Base-by-base conservation (phyloP, 1,284 basidiomycete species). In the Sanghuangporus baumii region DNA sequence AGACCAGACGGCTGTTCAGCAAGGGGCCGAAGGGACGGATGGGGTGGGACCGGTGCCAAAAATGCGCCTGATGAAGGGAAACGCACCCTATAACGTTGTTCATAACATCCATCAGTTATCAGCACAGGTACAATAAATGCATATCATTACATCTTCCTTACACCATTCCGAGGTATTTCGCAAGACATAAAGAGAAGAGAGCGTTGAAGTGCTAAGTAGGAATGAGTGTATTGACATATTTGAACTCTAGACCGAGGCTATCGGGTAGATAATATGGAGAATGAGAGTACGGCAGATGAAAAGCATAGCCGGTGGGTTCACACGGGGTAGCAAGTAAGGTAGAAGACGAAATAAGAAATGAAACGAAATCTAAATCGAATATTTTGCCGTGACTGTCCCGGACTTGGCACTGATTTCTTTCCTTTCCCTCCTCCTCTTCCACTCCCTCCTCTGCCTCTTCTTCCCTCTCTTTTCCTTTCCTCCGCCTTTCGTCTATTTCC, bases 71-170 rank as follows among this genome's bases (percentile, higher is more conserved):
- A n/a, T 14, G 6, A 14, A 48, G 36, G 31, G 18, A 14, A 47
- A 48, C 26, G 31, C 26, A 58, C 56, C 56, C 56, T 57, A 57
- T 46, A 57, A 57, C 55, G 55, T 56, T 56, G 14, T 41, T 31
- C 20, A 52, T 52, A n/a, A 56, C 18, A 38, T 37, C 20, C 18
- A 57, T 57, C 56, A 47, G 16, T 43, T 47, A 31, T 43, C 56
- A 23, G 38, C 38, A 43, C 51, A 52, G 51, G 51, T 31, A 3
- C 18, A 48, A 54, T 54, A 54, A 26, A 5, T 5, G 3, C 51
- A 36, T 16, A 54, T 54, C 51, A 54, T 9, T 54, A n/a, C 40
- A 41, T 41, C n/a, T 41, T 41, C 40, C 40, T 11, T 41, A 41
- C 11, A 31, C 26, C 26, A 31, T 31, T 31, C 26, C 26, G 26